phyloP scores from a whole-genome alignment of 208 protist genomes.

The Leishmania amazonensis region DNA sequence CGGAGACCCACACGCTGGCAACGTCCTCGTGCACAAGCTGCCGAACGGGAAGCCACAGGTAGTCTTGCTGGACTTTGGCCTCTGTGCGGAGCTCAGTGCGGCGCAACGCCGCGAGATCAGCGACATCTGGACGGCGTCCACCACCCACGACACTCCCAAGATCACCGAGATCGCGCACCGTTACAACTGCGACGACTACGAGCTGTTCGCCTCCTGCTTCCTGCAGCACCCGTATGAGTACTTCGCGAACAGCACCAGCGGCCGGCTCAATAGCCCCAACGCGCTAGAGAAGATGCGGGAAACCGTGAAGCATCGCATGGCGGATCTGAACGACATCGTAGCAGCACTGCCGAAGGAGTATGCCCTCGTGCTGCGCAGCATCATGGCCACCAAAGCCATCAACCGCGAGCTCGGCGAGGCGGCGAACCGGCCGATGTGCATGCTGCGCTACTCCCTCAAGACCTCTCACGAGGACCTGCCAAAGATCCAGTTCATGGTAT shows the following conservation, averaged over 20 bases:
- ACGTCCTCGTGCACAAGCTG: constrained; percentile 88
- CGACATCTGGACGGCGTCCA: constrained; percentile 77
- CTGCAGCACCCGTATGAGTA: constrained; percentile 86
- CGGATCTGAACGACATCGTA: constrained; percentile 80
- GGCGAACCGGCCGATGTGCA: constrained; percentile 74
- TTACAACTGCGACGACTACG: constrained; percentile 77
- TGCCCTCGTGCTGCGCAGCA: constrained; percentile 85
- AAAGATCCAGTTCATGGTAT: constrained; percentile 30
- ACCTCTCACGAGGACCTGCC: constrained; percentile 49
- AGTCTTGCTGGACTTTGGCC: constrained; percentile 95
- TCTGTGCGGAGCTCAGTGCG: constrained; percentile 90
- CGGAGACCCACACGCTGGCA: constrained; percentile 94
- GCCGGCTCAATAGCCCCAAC: constrained; percentile 36
- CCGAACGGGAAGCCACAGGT: constrained; percentile 71
- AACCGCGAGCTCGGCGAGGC: constrained; percentile 78
- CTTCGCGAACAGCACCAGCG: constrained; percentile 31
- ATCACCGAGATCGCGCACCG: constrained; percentile 47
- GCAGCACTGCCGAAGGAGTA: constrained; percentile 83
- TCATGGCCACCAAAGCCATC: constrained; percentile 88
- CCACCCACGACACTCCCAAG: constrained; percentile 64
- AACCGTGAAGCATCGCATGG: constrained; percentile 74
- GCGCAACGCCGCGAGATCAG: constrained; percentile 55
- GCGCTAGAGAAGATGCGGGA: constrained; percentile 71
- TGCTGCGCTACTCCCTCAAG: constrained; percentile 77
- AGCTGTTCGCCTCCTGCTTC: constrained; percentile 85